Base-by-base conservation (phyloP, 2,329 filamentous ascomycete species). In the Fusarium chlamydosporum region DNA sequence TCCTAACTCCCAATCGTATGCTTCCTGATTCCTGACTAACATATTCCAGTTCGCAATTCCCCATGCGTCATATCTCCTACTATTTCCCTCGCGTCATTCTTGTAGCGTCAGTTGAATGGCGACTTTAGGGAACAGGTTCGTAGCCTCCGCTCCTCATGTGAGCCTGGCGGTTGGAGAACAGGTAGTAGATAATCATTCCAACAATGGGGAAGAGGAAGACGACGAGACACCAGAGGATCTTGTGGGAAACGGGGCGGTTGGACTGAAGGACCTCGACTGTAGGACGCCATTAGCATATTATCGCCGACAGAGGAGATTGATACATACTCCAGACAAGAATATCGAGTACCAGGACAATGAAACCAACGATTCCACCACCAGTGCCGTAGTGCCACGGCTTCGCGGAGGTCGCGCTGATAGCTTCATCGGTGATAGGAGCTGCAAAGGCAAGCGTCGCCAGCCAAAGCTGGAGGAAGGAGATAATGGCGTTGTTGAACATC, bases 191-290 rank as follows among this genome's bases (percentile, higher is more conserved):
- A 72, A 89, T 77, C 76, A 89, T 81, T 61, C 88, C 88, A 68
- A 86, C 75, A 48, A 91, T 80, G 6, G 88, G 88, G 80, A 90
- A 89, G 65, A 90, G 77, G 80, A 90, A 90, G 72, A 90, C 86
- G 42, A 89, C 79, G 1, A 90, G 79, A 48, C 82, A 86, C 88
- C 88, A 91, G 31, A 89, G 79, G 4, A 90, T 76, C 80, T 91
- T 91, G 77, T 84, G 80, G 20, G 79, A 76, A 20, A 83, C 79
- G 6, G 87, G 83, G 61, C 88, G 87, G 77, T 85, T 88, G 40
- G 88, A 90, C 77, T 89, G 86, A 59, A 90, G 79, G 68, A 90
- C 85, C 78, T 90, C 88, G 71, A 90, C 88, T 90, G 67, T 20
- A 7, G 27, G 13, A 7, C 0, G 26, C 7, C 4, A 53, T 73